A percentile compares a stretch with the other conserved stretches of the same genome.
Evolutionary conservation across 2,329 filamentous ascomycete species (phyloP).

Genomic region (Thielaviopsis euricoi): DNA sequence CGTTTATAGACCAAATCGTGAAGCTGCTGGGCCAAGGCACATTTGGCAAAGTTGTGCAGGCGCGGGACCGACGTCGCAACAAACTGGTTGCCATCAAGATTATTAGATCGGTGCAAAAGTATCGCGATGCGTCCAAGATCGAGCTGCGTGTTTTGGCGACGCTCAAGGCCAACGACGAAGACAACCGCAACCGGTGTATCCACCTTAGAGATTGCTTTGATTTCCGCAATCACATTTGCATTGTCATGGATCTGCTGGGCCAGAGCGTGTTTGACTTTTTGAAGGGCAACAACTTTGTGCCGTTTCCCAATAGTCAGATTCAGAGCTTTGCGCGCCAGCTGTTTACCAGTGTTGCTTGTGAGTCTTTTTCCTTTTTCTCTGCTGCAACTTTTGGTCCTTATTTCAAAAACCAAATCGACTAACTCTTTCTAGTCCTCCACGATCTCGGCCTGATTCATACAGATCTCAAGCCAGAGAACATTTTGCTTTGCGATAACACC

Average conservation of each 20-base stretch:
- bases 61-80: constrained; percentile 60
- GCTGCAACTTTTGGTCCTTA: not conserved
- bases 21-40: constrained; percentile 90
- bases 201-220: constrained; percentile 95
- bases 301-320: constrained; percentile 96
- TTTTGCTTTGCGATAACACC: constrained; percentile 45
- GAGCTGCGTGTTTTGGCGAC: constrained; percentile 87
- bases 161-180: constrained; percentile 73
- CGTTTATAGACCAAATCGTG: constrained; percentile 57
- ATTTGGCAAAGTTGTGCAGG: constrained; percentile 95
- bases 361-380: constrained; percentile 23
- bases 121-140: constrained; percentile 87
- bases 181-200: constrained; percentile 91
- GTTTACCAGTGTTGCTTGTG: constrained; percentile 95
- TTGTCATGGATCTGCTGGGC: constrained; percentile 60
- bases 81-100: constrained; percentile 89
- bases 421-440: constrained; percentile 53
- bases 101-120: constrained; percentile 95
- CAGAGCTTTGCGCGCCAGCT: constrained; percentile 91
- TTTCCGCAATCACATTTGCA: constrained; percentile 91
- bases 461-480: constrained; percentile 55
- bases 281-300: constrained; percentile 87
- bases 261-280: constrained; percentile 98
- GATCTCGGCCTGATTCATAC: constrained; percentile 97
- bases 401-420: too few species aligned